Evolutionary conservation across 169 alveolate species (phyloP), one percentile per base, ranked within the genome.

Genomic region (Eimeria falciformis): DNA sequence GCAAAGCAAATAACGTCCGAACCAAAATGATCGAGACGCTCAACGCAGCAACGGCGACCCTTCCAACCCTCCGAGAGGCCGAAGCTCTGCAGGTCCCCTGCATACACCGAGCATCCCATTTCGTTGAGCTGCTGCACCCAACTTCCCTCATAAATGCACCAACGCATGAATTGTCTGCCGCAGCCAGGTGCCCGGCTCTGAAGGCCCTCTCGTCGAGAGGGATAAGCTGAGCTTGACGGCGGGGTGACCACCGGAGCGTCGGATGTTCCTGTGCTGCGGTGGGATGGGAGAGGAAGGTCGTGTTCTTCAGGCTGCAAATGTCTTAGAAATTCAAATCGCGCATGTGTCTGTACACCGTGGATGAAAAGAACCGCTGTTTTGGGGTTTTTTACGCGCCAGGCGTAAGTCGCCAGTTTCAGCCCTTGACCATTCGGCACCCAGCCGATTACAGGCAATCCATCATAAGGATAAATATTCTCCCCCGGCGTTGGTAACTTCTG

Each of bases 31-130:
- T 92, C 95, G 56, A 92, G 75, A 29, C 92, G 69, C 55, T 77
- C 69, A 21, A 92, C 93, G 66, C 82, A 58, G 62, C 88, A 85
- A 1, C 95, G 95, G 21, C 78, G 77, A 37, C 75, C 90, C 50
- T 87, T 68, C 93, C 93, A 92, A 5, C 95, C 95, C 65, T 86
- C 93, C 0, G 93, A 85, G 29, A 85, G 71, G 56, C 95, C 95
- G 68, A 85, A 92, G 66, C 95, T 92, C 79, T 92, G 91, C n/a
- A 92, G 73, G 85, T 92, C 95, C 91, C 87, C 66, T n/a, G 87
- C 95, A 23, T 75, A 68, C 40, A 92, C 91, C 29, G 85, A 29
- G 21, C 82, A 83, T 18, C 95, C 93, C 27, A 69, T 69, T 17
- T 11, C n/a, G 66, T 85, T 92, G 62, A 92, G 77, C 50, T 88